Percentiles rank a stretch among this genome's conserved stretches.
Evolutionary conservation across 1,284 basidiomycete species (phyloP).

Genomic region (Cryptococcus sp.): DNA sequence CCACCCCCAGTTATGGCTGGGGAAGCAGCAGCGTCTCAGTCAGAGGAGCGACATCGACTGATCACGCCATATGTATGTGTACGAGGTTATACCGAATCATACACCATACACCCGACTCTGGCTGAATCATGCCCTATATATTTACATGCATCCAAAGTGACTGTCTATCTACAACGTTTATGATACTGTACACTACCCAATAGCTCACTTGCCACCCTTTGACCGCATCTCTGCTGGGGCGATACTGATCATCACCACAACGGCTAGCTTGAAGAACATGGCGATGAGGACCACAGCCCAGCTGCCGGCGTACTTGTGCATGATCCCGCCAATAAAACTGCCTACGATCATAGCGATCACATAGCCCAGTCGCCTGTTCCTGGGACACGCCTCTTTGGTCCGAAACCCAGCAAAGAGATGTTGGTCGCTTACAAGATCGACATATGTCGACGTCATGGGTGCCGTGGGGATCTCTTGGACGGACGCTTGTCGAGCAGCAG

Average conservation of each 20-base stretch:
- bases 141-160: too few species aligned
- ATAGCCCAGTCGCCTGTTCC: constrained; percentile 45
- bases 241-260: constrained; percentile 23
- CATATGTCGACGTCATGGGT: constrained; percentile 49
- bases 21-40: too few species aligned
- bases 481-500: constrained; percentile 42
- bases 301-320: constrained; percentile 39
- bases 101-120: too few species aligned
- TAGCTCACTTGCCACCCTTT: background rate
- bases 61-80: too few species aligned
- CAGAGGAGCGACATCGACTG: too few species aligned
- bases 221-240: constrained; percentile 17
- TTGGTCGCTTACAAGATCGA: constrained; percentile 49
- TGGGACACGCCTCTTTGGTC: constrained; percentile 29
- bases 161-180: too few species aligned
- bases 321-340: constrained; percentile 41
- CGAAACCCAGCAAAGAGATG: constrained; percentile 37
- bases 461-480: constrained; percentile 45
- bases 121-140: too few species aligned
- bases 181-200: too few species aligned
- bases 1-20: too few species aligned
- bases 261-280: constrained; percentile 34
- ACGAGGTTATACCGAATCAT: too few species aligned
- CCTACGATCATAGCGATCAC: constrained; percentile 45
- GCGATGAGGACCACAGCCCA: constrained; percentile 44